Evolutionary conservation across 257 asterid genomes (phyloP), one percentile per base, ranked within the genome.

Genomic region (Nicotiana otophora): DNA sequence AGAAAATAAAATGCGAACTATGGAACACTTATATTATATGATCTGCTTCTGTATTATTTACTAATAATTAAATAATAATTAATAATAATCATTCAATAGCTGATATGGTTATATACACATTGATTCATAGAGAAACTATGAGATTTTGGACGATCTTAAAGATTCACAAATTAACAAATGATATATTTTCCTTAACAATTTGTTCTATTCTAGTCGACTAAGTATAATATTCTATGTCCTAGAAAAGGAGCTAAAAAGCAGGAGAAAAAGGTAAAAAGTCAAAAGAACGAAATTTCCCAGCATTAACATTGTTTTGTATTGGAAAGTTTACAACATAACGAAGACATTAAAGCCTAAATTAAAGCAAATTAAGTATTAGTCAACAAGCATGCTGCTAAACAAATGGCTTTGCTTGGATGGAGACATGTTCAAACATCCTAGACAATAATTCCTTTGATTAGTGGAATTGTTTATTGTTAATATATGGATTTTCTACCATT

Each of bases 361-460:
- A 23, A 69, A 57, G 53, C 3, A 12, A 46, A 23, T 23, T 23
- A 23, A 23, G 60, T 70, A 23, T 19, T 78, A 82, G 80, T 83
- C 84, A 75, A 79, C 51, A 64, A 68, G 61, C 83, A 86, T 46
- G 82, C 46, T 69, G 63, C 68, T 77, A 48, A 55, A 4, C 76
- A 54, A 26, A 63, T 86, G 77, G 80, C 83, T 83, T 81, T 83
- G 77, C 75, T 55, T 34, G 83, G 65, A 36, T 34, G 83, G 65
- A 36, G 81, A 81, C 83, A 86, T 55, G 84, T 61, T 66, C 57
- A 68, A 83, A 82, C 84, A 81, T 23, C 46, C 12, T 67, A 34
- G 85, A 81, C 83, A 86, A 12, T 53, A 86, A 67, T 34, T 48
- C 77, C 55, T 60, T 64, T 81, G 69, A 60, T 33, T 61, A 51